phyloP scores from a whole-genome alignment of 768 basidiomycete genomes.

The Pholiota molesta region DNA sequence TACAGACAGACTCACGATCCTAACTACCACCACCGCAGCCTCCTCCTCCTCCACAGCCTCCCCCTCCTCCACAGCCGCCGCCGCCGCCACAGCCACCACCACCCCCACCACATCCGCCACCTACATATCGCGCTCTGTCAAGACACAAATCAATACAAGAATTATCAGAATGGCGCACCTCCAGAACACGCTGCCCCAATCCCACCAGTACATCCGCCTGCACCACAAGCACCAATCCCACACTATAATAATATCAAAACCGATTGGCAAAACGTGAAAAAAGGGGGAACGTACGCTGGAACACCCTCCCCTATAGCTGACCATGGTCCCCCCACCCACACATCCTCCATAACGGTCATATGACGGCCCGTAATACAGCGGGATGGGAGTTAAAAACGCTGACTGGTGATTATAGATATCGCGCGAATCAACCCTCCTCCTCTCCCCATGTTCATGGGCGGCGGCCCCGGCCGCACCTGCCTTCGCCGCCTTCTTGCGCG shows the following conservation, averaged over 20 bases:
- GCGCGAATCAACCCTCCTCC: neutral
- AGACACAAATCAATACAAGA: neutral
- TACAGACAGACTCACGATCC: too few species aligned
- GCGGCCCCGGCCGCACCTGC: neutral
- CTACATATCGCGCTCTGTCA: conserved; percentile 1
- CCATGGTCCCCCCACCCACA: conserved; percentile 22
- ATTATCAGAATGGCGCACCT: neutral
- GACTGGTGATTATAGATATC: conserved; percentile 3
- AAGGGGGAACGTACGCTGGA: neutral
- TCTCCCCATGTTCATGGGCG: neutral
- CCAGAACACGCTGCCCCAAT: neutral
- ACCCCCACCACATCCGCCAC: conserved; percentile 15
- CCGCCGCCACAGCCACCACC: conserved; percentile 15
- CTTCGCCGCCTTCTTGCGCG: conserved; percentile 21
- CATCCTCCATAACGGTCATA: neutral
- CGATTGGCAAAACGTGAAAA: neutral
- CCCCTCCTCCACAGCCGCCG: too few species aligned
- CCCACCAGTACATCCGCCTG: conserved; percentile 11
- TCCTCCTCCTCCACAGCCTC: conserved; percentile 13
- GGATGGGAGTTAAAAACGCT: conserved; percentile 45
- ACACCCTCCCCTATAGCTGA: conserved; percentile 15
- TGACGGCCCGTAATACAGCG: conserved; percentile 29
- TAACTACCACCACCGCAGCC: conserved; percentile 9
- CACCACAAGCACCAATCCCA: conserved; percentile 8
- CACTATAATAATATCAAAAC: neutral